Evolutionary conservation across 768 basidiomycete species (phyloP).

Genomic region (Termitomyces sp.): DNA sequence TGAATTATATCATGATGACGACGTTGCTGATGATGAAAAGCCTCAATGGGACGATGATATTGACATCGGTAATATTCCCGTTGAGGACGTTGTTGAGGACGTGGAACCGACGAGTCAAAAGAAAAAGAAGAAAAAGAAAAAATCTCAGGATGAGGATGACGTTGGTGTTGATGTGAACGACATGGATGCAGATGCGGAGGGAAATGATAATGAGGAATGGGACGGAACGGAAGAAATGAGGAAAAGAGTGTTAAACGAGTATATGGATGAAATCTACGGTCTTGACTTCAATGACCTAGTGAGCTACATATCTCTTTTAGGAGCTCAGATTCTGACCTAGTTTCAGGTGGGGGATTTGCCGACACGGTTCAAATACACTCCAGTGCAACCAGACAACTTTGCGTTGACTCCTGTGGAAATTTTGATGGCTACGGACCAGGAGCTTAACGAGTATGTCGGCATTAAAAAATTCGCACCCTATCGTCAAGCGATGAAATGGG

Average conservation of each 20-base stretch:
- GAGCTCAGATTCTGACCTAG: conserved; percentile 4
- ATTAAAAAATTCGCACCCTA: conserved; percentile 93
- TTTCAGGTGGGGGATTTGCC: conserved; percentile 79
- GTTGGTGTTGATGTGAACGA: conserved; percentile 56
- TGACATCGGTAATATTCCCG: conserved; percentile 62
- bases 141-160: conserved; percentile 31
- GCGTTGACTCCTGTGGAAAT: conserved; percentile 82
- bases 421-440: conserved; percentile 84
- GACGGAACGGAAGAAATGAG: conserved; percentile 89
- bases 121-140: conserved; percentile 44
- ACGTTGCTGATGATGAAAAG: conserved; percentile 40
- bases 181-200: conserved; percentile 40
- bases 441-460: conserved; percentile 87
- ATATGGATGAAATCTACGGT: conserved; percentile 87
- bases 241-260: conserved; percentile 75
- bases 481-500: conserved; percentile 58
- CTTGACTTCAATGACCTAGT: conserved; percentile 97
- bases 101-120: conserved; percentile 36
- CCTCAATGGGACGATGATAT: conserved; percentile 93
- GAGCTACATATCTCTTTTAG: conserved; percentile 20
- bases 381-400: conserved; percentile 55
- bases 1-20: conserved; percentile 57
- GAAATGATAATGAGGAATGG: conserved; percentile 63
- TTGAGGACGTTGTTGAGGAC: conserved; percentile 28
- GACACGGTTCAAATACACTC: conserved; percentile 90